Evolutionary conservation across 352 stramenopile species (phyloP).

Genomic region (Aphanomyces astaci): DNA sequence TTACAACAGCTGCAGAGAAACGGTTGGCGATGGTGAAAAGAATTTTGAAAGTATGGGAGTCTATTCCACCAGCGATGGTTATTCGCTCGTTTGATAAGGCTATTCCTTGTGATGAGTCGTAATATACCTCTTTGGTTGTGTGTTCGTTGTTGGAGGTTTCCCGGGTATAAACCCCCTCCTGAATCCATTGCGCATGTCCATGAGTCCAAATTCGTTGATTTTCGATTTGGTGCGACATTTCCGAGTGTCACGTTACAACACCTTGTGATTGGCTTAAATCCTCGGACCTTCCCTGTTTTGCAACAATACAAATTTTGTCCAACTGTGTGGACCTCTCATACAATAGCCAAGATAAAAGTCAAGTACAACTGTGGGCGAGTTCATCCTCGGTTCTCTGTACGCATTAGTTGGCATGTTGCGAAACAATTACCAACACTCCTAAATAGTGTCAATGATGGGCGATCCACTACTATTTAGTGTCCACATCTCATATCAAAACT

Average conservation of each 20-base stretch:
- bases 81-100: not conserved
- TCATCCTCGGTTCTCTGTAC: not conserved
- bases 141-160: not conserved
- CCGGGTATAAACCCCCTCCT: not conserved
- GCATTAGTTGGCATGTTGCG: no score
- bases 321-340: not conserved
- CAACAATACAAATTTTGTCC: not conserved
- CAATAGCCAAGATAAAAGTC: not conserved
- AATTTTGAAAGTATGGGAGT: not conserved
- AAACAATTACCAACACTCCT: no score
- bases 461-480: no score
- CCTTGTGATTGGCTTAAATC: not conserved
- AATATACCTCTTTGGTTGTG: not conserved
- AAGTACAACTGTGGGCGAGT: not conserved
- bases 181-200: not conserved
- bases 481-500: no score
- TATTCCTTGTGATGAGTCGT: not conserved
- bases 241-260: not conserved
- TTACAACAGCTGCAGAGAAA: not conserved
- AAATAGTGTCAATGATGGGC: no score
- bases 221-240: not conserved
- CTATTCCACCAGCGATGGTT: not conserved
- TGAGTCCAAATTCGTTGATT: not conserved
- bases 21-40: not conserved
- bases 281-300: not conserved